Base-by-base conservation (phyloP, 495 filamentous ascomycete genomes). In the Apiosordaria backusii region DNA sequence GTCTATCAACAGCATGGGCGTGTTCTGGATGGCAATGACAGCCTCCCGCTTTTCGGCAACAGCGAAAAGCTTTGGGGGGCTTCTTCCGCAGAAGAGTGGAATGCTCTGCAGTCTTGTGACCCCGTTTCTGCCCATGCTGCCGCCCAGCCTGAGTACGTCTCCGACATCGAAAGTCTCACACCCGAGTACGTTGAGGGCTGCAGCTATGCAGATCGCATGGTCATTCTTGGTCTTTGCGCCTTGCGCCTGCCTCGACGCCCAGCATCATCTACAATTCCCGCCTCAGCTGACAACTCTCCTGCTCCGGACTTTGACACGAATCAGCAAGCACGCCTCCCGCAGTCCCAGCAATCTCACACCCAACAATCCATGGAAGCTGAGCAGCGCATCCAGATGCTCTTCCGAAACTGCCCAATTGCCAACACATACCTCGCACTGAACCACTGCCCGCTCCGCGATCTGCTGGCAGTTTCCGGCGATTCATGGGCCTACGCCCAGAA, bases 401-500 rank as follows among this genome's bases (percentile, higher is more conserved):
- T 81, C 69, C 66, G 70, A n/a, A 61, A 40, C 59, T 79, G 73
- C 55, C 68, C 79, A 25, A 65, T 78, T 26, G 77, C 75, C 62
- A 80, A 81, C 71, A 79, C 80, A 1, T 83, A 82, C 64, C 72
- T 83, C 25, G 80, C 81, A 13, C 70, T 83, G 4, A 75, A 81
- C 65, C 75, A 81, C 66, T 82, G 80, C 13, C 81, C 81, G 50
- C 78, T 83, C 35, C 77, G 74, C 54, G 78, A 80, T 65, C 75
- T 83, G 18, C 77, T 83, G 27, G 79, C 80, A 22, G 80, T 82
- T 6, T 77, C 74, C 65, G 81, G 81, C 65, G 78, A 83, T 63
- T 80, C 75, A 24, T 84, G 80, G 81, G 68, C 82, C 45, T 83
- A 82, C 64, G 74, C 77, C 13, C 72, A 78, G 57, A 83, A 84